Conservation (phyloP, 129 eudicot genomes). For the Kitagawia praeruptora region DNA sequence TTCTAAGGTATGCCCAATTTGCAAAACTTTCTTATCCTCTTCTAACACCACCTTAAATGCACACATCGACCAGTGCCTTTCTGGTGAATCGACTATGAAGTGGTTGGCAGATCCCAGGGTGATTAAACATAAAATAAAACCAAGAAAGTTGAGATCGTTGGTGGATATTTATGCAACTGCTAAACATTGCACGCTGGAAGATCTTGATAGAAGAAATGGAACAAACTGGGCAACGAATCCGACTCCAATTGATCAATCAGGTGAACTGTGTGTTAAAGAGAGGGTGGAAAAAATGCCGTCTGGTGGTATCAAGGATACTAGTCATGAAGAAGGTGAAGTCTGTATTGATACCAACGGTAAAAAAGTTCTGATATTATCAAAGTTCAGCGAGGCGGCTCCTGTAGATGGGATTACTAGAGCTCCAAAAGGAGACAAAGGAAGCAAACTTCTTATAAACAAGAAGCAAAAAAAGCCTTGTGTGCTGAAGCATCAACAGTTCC, state of each 20-base stretch:
- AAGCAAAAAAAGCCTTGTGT: constrained; percentile 39
- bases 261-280: constrained; percentile 27
- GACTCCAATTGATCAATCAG: constrained; percentile 30
- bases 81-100: constrained; percentile 47
- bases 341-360: constrained; percentile 73
- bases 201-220: constrained; percentile 85
- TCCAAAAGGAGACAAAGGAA: constrained; percentile 32
- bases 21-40: constrained; percentile 73
- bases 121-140: constrained; percentile 60
- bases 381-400: constrained; percentile 26
- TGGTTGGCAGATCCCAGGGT: constrained; percentile 43
- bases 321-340: constrained; percentile 51
- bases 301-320: constrained; percentile 20
- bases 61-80: constrained; percentile 88
- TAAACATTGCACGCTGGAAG: constrained; percentile 66
- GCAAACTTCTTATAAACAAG: constrained; percentile 25
- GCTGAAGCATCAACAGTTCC: constrained; percentile 38
- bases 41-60: constrained; percentile 95
- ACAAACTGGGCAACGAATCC: constrained; percentile 65
- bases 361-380: constrained; percentile 70
- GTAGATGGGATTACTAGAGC: constrained; percentile 15
- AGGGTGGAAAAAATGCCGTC: constrained; percentile 16
- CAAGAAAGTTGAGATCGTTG: constrained; percentile 58
- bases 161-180: constrained; percentile 68
- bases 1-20: constrained; percentile 82